Base-by-base conservation (phyloP, 1,284 basidiomycete species). In the Schizophyllum amplum region DNA sequence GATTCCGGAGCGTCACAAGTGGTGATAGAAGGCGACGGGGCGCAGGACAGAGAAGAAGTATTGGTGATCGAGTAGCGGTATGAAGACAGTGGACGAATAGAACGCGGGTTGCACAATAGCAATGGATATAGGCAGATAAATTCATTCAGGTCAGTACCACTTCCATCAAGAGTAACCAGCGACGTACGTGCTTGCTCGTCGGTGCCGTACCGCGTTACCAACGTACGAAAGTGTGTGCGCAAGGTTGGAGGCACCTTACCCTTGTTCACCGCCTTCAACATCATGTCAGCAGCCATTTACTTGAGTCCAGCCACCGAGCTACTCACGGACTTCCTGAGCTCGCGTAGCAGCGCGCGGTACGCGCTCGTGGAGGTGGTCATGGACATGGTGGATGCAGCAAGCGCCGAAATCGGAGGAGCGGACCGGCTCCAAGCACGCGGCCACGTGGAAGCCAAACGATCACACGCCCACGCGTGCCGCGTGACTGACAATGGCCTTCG, bases 301-400 rank as follows among this genome's bases (percentile, higher is more conserved):
- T 54, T 47, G 49, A 24, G 15, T 21, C 24, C 9, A 27, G 23
- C 21, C 20, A 22, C 17, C 11, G 15, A 7, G n/a, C 26, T 51
- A 66, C 72, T 58, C 59, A 75, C 75, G n/a, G 74, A 71, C 59
- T 67, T 71, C 33, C 65, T 68, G 52, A 78, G 63, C 60, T 77
- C 75, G 7, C 72, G 68, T 52, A 78, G 66, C 26, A 76, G 64
- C n/a, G 65, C 64, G 21, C 75, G 71, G 57, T 75, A 77, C 13
- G 68, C 63, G 33, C 33, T 17, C 33, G 33, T 42, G 17, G 33
- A 17, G 17, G 33, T 42, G 33, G 33, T 42, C 11, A 42, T 42
- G 17, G 33, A 42, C 33, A 42, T 42, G 33, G 33, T 42, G 13
- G 17, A 42, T 13, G 33, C 33, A 42, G 33, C 17, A 42, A 42